Evolutionary conservation across 805 yeast genomes (phyloP).

Genomic region (Wickerhamiella bombiphila): DNA sequence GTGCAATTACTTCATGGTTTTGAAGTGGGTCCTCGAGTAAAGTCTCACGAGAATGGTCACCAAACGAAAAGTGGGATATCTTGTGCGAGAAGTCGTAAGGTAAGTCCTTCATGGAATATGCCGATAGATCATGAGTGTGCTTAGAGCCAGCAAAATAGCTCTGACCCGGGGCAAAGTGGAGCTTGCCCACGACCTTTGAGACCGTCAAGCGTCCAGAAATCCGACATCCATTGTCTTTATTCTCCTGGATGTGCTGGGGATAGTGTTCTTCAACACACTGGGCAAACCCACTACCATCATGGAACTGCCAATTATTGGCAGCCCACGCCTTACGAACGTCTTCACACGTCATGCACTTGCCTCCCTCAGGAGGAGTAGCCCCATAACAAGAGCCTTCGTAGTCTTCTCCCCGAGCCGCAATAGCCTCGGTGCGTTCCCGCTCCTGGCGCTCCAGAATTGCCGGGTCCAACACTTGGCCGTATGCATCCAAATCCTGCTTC

Average conservation of each 20-base stretch:
- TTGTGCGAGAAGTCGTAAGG: constrained; percentile 63
- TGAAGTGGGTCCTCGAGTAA: constrained; percentile 26
- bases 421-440: constrained; percentile 21
- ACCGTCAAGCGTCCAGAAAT: constrained; percentile 64
- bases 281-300: constrained; percentile 70
- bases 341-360: constrained; percentile 70
- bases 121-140: constrained; percentile 76
- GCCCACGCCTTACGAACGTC: constrained; percentile 72
- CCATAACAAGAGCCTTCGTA: constrained; percentile 92
- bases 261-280: constrained; percentile 89
- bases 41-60: constrained; percentile 36
- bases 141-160: constrained; percentile 38
- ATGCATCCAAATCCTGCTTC: constrained; percentile 44
- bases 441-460: constrained; percentile 30
- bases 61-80: constrained; percentile 74
- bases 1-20: constrained; percentile 29
- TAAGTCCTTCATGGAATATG: constrained; percentile 40
- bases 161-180: constrained; percentile 94
- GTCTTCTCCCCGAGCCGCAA: constrained; percentile 19
- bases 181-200: constrained; percentile 75
- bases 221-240: constrained; percentile 76
- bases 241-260: constrained; percentile 42
- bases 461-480: constrained; percentile 36
- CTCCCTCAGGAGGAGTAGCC: constrained; percentile 22
- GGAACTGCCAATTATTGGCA: constrained; percentile 70